Evolutionary conservation across 202 grass and related monocot genomes (phyloP).

Genomic region (Dendrocalamus latiflorus): DNA sequence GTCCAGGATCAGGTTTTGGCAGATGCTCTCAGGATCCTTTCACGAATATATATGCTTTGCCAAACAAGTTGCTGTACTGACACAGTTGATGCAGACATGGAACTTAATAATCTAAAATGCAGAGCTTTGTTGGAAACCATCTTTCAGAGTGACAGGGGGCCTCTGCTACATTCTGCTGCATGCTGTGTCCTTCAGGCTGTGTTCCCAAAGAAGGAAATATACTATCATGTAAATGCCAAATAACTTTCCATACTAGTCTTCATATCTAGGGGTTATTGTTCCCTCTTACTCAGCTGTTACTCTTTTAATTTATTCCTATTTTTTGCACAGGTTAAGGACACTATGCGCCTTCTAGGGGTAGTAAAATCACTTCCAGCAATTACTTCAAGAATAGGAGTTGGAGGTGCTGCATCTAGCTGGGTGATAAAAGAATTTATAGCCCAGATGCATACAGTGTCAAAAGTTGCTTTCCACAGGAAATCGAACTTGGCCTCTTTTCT

Average conservation of each 20-base stretch:
- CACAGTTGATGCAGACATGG: slow-evolving; percentile 44
- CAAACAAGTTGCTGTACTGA: slow-evolving; percentile 37
- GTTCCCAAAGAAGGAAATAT: slow-evolving; percentile 87
- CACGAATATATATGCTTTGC: slow-evolving; percentile 70
- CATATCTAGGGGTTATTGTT: neutral
- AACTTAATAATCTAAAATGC: slow-evolving; percentile 67
- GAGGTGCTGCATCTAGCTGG: slow-evolving; percentile 86
- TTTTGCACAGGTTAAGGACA: slow-evolving; percentile 79
- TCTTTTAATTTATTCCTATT: slow-evolving; percentile 18
- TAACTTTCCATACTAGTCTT: slow-evolving; percentile 20
- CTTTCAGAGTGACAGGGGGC: slow-evolving; percentile 93
- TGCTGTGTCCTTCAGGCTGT: slow-evolving; percentile 82
- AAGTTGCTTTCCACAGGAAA: slow-evolving; percentile 77
- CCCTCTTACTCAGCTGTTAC: neutral
- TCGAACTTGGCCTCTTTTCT: slow-evolving; percentile 79
- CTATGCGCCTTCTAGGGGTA: slow-evolving; percentile 74
- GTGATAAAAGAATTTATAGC: slow-evolving; percentile 93
- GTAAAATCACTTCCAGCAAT: slow-evolving; percentile 81
- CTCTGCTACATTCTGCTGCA: slow-evolving; percentile 71
- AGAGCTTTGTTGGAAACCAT: slow-evolving; percentile 71
- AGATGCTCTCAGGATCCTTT: slow-evolving; percentile 77
- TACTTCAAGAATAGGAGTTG: slow-evolving; percentile 87
- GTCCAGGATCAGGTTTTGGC: slow-evolving; percentile 93
- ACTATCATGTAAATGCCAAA: slow-evolving; percentile 71
- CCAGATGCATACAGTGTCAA: slow-evolving; percentile 85